Evolutionary conservation across 306 rosid genomes (phyloP), one percentile per base, ranked within the genome.

Genomic region (Lathyrus tuberosus): DNA sequence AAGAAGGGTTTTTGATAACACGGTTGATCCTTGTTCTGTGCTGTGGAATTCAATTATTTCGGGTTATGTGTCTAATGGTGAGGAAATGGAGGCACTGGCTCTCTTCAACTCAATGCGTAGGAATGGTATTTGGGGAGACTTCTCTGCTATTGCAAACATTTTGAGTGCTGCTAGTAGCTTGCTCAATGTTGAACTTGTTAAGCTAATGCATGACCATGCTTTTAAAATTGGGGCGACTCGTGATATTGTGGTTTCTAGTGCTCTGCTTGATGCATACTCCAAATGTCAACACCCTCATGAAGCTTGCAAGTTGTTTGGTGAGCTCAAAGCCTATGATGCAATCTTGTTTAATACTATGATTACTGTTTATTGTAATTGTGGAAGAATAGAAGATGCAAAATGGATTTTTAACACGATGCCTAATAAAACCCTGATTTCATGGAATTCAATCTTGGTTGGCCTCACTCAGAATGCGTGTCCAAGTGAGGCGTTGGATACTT

Each of bases 361-460:
- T 80, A 88, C 87, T 1, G 78, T 82, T 8, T 91, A 84, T 78
- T 85, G 86, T 42, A 86, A 69, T 31, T 85, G 93, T 30, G 91
- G 96, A 65, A 86, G 85, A 80, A 73, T 91, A 4, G 86, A 85
- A 79, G 96, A 91, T 24, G 97, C 97, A 2, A 84, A 82, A 74
- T 56, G 58, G 66, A 65, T 87, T 70, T 91, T 91, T 65, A 38
- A 67, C 67, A 51, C 70, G 20, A 91, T 91, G 84, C 71, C 86
- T 24, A 62, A 57, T 52, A 91, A 72, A 77, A 88, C 92, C 37
- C 49, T 86, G 53, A 81, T 91, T 84, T 86, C 97, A 13, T 91
- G 97, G 97, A 91, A 91, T 70, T 88, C 97, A 37, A 83, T 91
- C 65, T 60, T 88, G 4, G 92, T 75, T 9, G 92, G 92, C 60